Evolutionary conservation across 2,329 filamentous ascomycete species (phyloP).

Genomic region (Penicillium polonicum): DNA sequence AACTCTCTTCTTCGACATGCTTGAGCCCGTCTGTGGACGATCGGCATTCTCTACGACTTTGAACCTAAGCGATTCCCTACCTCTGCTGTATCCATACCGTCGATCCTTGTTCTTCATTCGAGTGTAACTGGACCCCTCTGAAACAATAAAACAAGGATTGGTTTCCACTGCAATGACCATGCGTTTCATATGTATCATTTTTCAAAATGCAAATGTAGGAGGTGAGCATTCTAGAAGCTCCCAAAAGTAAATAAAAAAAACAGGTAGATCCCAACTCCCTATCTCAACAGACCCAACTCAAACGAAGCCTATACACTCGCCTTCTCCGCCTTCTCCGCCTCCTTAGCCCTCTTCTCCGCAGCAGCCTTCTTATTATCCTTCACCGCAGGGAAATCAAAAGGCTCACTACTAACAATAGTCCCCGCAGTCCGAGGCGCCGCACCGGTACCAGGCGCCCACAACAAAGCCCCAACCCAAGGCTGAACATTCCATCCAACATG

Average conservation of each 20-base stretch:
- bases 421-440: slow-evolving; percentile 54
- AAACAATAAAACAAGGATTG: neutral
- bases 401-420: slow-evolving; percentile 50
- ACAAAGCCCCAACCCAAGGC: slow-evolving; percentile 87
- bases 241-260: neutral
- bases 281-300: neutral
- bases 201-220: neutral
- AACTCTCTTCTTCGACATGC: neutral
- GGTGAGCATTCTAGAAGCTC: neutral
- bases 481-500: slow-evolving; percentile 94
- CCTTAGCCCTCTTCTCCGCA: slow-evolving; percentile 18
- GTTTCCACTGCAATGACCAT: neutral
- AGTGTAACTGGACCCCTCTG: neutral
- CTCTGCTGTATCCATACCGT: slow-evolving; percentile 1
- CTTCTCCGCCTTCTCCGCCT: slow-evolving; percentile 17
- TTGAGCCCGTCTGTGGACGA: neutral
- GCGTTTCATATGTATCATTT: neutral
- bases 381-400: slow-evolving; percentile 57
- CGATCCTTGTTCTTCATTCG: neutral
- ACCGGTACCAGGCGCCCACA: slow-evolving; percentile 66
- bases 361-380: slow-evolving; percentile 45
- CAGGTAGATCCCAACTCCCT: neutral
- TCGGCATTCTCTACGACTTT: neutral
- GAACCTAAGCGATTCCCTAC: neutral
- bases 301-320: neutral